phyloP scores from a whole-genome alignment of 2,329 filamentous ascomycete genomes.

The Chrysosporium queenslandicum region DNA sequence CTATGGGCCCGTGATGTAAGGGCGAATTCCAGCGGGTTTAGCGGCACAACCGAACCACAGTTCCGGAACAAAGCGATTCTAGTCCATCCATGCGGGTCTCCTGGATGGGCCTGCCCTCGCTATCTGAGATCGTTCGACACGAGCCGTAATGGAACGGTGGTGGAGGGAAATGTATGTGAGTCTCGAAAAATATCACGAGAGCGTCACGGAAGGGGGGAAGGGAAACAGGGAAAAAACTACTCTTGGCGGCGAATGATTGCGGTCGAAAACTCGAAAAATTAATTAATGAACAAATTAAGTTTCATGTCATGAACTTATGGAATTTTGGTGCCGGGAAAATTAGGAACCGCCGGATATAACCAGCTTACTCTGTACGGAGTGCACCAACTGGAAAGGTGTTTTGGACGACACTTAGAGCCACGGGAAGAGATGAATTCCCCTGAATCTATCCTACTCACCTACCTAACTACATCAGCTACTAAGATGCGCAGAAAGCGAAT shows the following conservation, averaged over 20 bases:
- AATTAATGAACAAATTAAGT: no score
- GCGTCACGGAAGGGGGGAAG: neutral
- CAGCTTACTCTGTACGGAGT: neutral
- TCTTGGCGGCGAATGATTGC: constrained; percentile 5
- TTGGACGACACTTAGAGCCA: no score
- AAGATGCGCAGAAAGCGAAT: no score
- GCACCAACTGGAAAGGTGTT: no score
- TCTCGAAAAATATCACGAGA: neutral
- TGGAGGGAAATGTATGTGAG: neutral
- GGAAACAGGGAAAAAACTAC: constrained; percentile 6
- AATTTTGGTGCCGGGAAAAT: constrained; percentile 5
- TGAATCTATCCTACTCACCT: no score
- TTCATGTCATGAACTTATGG: neutral
- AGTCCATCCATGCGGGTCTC: neutral
- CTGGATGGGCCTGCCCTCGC: neutral
- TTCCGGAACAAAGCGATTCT: neutral
- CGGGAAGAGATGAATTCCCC: no score
- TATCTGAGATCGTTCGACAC: neutral
- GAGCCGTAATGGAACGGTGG: neutral
- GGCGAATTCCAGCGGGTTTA: neutral
- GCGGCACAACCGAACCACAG: neutral
- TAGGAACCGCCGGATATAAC: neutral
- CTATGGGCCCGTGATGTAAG: constrained; percentile 2
- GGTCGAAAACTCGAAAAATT: neutral
- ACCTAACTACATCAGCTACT: no score